Base-by-base conservation (phyloP, 306 rosid genomes). In the Trifolium fragiferum region DNA sequence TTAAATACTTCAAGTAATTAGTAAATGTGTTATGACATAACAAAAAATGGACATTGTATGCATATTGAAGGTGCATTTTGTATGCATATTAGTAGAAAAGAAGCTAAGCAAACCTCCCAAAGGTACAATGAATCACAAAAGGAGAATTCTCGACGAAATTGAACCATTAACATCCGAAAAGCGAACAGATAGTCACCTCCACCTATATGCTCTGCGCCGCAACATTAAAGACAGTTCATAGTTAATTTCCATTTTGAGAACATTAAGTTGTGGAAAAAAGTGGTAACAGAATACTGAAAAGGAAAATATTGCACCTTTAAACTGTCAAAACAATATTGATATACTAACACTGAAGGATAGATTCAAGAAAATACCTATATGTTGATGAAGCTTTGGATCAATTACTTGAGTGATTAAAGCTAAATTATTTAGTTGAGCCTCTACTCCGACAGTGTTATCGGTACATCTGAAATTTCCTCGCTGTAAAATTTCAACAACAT, bases 121-220 rank as follows among this genome's bases (percentile, higher is more conserved):
- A 95, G 99, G 86, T 95, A 95, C 77, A 95, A 84, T 4, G 99
- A 95, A 70, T 95, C 99, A 19, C 99, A 89, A 60, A 95, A 95
- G 8, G 99, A 95, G 86, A 94, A 94, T 69, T 94, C 99, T 80
- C 99, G 89, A 27, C 99, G 96, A 76, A 94, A 94, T 64, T 90
- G 74, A 87, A 95, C 99, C 99, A 95, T 95, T 44, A 95, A 88
- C 99, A 95, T 95, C 84, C 99, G 90, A 82, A 95, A 92, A 54
- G 99, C 99, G 14, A 95, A 95, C 20, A 95, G 73, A 84, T 92
- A 95, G 81, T 95, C 97, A 50, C 99, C 99, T 79, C 99, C 99
- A 38, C 99, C 99, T 7, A 95, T 84, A 53, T 86, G 81, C 84
- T 95, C 99, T 95, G 93, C 43, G 10, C 46, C 49, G 68, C 84